Percentiles rank a stretch among this genome's conserved stretches.
Conservation (phyloP, 2,329 filamentous ascomycete genomes). For the Penicillium sp. region DNA sequence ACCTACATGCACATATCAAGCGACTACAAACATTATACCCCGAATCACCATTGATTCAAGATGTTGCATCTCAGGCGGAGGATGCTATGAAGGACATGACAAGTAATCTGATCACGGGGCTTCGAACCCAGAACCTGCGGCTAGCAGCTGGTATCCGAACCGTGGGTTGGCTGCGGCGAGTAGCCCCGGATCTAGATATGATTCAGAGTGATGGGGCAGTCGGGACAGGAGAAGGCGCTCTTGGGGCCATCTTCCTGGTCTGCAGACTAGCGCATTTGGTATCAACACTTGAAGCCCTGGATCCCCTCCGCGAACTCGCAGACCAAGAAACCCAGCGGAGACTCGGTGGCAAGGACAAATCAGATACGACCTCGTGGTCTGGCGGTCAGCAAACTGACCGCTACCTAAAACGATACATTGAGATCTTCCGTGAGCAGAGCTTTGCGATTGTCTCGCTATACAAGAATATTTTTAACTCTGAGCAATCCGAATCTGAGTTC, state of each 20-base stretch:
- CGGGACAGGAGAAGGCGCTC: conserved; percentile 59
- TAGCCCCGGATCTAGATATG: conserved; percentile 73
- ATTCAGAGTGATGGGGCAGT: conserved; percentile 28
- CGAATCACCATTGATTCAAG: conserved; percentile 68
- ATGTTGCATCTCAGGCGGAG: conserved; percentile 74
- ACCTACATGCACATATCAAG: conserved; percentile 90
- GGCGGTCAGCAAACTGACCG: conserved; percentile 88
- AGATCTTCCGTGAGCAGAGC: conserved; percentile 96
- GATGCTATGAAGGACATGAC: conserved; percentile 86
- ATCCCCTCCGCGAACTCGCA: conserved; percentile 81
- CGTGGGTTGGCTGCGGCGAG: conserved; percentile 83
- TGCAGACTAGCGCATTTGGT: conserved; percentile 79
- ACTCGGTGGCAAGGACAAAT: conserved; percentile 25
- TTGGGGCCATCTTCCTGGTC: conserved; percentile 82
- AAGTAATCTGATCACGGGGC: conserved; percentile 72
- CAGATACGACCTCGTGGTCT: conserved; percentile 33
- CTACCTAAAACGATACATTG: conserved; percentile 91
- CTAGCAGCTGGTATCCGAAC: conserved; percentile 87
- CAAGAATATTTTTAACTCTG: conserved; percentile 76
- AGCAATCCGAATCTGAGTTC: conserved; percentile 40
- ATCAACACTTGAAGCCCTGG: conserved; percentile 75
- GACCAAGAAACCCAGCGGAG: conserved; percentile 71
- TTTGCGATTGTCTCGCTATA: conserved; percentile 96
- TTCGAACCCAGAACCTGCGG: conserved; percentile 77
- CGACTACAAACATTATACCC: conserved; percentile 81